phyloP scores from a whole-genome alignment of 2,329 filamentous ascomycete genomes.

The Xylariaceae sp. region DNA sequence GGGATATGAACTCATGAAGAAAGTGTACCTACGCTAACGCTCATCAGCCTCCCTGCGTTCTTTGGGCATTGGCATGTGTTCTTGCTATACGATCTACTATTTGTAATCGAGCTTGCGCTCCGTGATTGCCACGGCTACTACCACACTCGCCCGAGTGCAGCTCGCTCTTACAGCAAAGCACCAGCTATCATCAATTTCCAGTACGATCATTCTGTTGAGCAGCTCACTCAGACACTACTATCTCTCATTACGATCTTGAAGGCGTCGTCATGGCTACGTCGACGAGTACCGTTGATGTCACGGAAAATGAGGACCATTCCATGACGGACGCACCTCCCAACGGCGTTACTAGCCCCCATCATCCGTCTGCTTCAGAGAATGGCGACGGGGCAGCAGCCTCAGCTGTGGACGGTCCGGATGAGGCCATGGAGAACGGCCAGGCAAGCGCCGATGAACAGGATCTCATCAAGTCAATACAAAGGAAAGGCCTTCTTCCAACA shows the following conservation, averaged over 20 bases:
- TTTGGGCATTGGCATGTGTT: constrained; percentile 8
- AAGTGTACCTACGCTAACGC: constrained; percentile 6
- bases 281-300: constrained; percentile 17
- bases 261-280: constrained; percentile 1
- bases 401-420: constrained; percentile 35
- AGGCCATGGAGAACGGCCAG: constrained; percentile 34
- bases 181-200: neutral
- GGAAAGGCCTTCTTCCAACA: constrained; percentile 57
- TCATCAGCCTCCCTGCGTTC: constrained; percentile 13
- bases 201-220: neutral
- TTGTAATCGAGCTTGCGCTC: neutral
- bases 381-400: constrained; percentile 21
- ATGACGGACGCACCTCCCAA: constrained; percentile 43
- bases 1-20: neutral
- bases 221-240: neutral
- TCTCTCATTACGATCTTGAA: neutral
- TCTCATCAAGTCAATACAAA: constrained; percentile 38
- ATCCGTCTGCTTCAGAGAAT: constrained; percentile 24
- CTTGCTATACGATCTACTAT: neutral
- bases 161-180: neutral
- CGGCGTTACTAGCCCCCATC: constrained; percentile 36
- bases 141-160: neutral
- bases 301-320: constrained; percentile 43
- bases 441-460: constrained; percentile 35
- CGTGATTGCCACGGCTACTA: neutral